Percentiles rank a stretch among this genome's conserved stretches.
These are phyloP conservation scores for Pleoardoris graminearum DNA, from an alignment of 2,329 filamentous ascomycete genomes.

Conservation along the genomic window DNA sequence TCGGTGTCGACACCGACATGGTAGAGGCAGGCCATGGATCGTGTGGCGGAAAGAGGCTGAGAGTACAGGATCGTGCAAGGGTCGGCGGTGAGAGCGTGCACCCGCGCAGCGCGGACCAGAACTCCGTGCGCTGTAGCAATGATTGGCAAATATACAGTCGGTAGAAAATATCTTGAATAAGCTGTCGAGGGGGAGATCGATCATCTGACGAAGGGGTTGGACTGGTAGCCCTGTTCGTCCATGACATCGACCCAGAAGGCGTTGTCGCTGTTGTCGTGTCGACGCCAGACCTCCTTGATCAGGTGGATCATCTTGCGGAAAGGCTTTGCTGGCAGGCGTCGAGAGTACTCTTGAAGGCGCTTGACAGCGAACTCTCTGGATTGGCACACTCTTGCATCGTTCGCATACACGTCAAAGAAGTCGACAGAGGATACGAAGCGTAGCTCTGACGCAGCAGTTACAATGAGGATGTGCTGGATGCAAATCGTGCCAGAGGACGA, in stretches of 20 bases:
- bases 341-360: constrained; percentile 50
- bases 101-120: background rate
- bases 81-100: background rate
- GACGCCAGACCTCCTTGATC: constrained; percentile 57
- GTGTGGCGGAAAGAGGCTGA: background rate
- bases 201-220: constrained; percentile 21
- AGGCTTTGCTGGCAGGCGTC: constrained; percentile 57
- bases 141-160: background rate
- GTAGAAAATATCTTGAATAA: background rate
- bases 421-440: constrained; percentile 48
- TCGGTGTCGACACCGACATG: background rate
- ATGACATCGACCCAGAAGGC: constrained; percentile 62
- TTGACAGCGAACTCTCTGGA: constrained; percentile 55
- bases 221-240: constrained; percentile 61
- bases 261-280: constrained; percentile 55
- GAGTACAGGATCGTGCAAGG: constrained; percentile 3
- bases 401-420: constrained; percentile 45
- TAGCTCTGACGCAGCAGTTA: constrained; percentile 56
- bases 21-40: background rate
- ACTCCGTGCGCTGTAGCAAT: constrained; percentile 3
- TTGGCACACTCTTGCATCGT: constrained; percentile 50
- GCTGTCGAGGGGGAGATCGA: too few relatives aligned
- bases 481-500: constrained; percentile 58
- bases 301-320: constrained; percentile 55
- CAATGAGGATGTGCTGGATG: constrained; percentile 58